Evolutionary conservation across 176 grass and related monocot genomes (phyloP).

Genomic region (Rhynchospora breviuscula): DNA sequence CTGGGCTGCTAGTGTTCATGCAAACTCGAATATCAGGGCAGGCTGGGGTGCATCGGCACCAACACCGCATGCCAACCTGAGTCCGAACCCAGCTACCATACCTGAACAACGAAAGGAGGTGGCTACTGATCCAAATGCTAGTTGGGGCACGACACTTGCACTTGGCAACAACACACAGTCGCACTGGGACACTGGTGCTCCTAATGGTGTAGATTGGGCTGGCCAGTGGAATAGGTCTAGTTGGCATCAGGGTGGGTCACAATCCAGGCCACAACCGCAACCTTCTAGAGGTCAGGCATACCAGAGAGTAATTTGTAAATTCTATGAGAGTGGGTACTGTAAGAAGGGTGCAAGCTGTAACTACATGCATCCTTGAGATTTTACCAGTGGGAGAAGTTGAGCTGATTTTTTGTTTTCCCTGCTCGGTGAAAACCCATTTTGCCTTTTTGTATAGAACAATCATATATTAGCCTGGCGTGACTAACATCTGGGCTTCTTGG

Average conservation of each 20-base stretch:
- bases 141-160: slow-evolving; percentile 46
- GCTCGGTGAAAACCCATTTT: slow-evolving; percentile 18
- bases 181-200: slow-evolving; percentile 19
- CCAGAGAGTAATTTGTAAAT: slow-evolving; percentile 66
- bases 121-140: slow-evolving; percentile 25
- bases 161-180: slow-evolving; percentile 42
- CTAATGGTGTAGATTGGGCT: slow-evolving; percentile 34
- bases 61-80: neutral
- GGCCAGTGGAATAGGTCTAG: slow-evolving; percentile 39
- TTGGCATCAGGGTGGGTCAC: slow-evolving; percentile 37
- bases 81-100: neutral
- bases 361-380: slow-evolving; percentile 59
- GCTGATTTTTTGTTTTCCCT: slow-evolving; percentile 15
- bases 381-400: neutral
- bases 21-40: slow-evolving; percentile 29
- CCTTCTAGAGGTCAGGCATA: slow-evolving; percentile 38
- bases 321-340: slow-evolving; percentile 74
- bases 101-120: slow-evolving; percentile 30
- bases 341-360: slow-evolving; percentile 66
- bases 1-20: slow-evolving; percentile 13
- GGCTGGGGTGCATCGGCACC: slow-evolving; percentile 21
- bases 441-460: slow-evolving; percentile 22
- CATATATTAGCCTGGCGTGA: slow-evolving; percentile 17
- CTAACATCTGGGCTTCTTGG: slow-evolving; percentile 21
- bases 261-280: slow-evolving; percentile 25